These are phyloP conservation scores for Poterioochromonas sp. DNA, from an alignment of 352 stramenopile genomes.

Conservation along the genomic window DNA sequence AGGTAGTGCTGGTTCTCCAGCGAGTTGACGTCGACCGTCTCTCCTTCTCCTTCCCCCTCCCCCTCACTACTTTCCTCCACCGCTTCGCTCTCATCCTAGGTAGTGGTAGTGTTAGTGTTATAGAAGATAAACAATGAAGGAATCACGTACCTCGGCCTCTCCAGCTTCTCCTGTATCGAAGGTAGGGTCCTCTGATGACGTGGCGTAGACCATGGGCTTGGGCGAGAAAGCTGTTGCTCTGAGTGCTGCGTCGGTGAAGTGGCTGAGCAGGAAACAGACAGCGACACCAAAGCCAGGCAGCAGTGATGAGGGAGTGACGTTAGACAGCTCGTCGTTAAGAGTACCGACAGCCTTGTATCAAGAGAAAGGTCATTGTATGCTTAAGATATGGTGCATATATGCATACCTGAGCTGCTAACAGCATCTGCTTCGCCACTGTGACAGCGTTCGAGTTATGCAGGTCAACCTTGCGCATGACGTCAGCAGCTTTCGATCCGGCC, in stretches of 20 bases:
- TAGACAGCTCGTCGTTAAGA: neutral
- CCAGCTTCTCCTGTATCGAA: neutral
- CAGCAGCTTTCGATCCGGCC: neutral
- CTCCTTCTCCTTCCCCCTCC: neutral
- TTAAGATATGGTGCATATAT: neutral
- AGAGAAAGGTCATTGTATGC: neutral
- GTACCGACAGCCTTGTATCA: neutral
- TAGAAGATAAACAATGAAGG: neutral
- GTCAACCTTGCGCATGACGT: neutral
- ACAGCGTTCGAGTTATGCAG: neutral
- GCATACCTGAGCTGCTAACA: slow-evolving; percentile 7
- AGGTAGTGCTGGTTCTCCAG: too few relatives aligned
- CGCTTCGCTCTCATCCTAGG: neutral
- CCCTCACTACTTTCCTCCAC: neutral
- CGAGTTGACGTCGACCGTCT: neutral
- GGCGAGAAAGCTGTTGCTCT: neutral
- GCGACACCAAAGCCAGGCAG: neutral
- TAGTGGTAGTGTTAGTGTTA: neutral
- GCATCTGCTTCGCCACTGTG: neutral
- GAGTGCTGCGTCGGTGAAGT: neutral
- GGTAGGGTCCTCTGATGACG: too few relatives aligned
- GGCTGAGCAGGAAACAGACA: neutral
- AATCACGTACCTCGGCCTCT: neutral
- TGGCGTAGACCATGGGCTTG: neutral
- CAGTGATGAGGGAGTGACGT: neutral